phyloP scores from a whole-genome alignment of 306 rosid genomes.

The Quercus suber region DNA sequence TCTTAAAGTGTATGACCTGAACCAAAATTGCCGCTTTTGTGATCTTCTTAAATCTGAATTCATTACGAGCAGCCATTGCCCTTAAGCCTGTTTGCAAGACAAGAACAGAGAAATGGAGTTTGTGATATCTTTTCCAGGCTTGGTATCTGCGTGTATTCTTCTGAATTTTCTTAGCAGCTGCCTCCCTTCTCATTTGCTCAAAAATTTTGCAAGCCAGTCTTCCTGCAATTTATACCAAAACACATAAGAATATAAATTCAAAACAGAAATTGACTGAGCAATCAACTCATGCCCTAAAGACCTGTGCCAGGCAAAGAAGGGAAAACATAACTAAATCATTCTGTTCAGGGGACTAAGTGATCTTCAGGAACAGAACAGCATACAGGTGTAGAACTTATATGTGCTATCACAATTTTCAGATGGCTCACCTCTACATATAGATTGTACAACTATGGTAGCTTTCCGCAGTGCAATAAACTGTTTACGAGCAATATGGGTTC shows the following conservation, averaged over 20 bases:
- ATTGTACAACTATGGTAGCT: conserved; percentile 67
- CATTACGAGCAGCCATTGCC: conserved; percentile 74
- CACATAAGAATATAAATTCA: conserved; percentile 16
- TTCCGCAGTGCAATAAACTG: conserved; percentile 72
- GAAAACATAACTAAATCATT: not conserved
- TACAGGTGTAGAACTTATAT: conserved; percentile 19
- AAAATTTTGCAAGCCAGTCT: conserved; percentile 80
- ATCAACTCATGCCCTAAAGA: conserved; percentile 18
- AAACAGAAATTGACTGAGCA: conserved; percentile 24
- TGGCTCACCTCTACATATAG: conserved; percentile 80
- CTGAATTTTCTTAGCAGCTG: conserved; percentile 82
- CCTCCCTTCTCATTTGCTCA: conserved; percentile 60
- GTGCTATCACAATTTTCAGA: conserved; percentile 21
- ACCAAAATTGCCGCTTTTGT: conserved; percentile 71
- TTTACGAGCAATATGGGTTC: conserved; percentile 77
- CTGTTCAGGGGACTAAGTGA: conserved; percentile 10
- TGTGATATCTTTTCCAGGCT: conserved; percentile 55
- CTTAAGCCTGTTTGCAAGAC: conserved; percentile 82
- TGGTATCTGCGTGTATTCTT: conserved; percentile 57
- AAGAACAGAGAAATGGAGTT: conserved; percentile 59
- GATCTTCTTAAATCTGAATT: conserved; percentile 64
- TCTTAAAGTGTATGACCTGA: conserved; percentile 54
- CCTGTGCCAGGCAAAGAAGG: not conserved
- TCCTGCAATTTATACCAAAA: conserved; percentile 50
- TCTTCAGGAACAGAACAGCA: conserved; percentile 11